Percentiles rank a stretch among this genome's conserved stretches.
Evolutionary conservation across 176 grass and related monocot species (phyloP).

Genomic region (Lolium perenne): DNA sequence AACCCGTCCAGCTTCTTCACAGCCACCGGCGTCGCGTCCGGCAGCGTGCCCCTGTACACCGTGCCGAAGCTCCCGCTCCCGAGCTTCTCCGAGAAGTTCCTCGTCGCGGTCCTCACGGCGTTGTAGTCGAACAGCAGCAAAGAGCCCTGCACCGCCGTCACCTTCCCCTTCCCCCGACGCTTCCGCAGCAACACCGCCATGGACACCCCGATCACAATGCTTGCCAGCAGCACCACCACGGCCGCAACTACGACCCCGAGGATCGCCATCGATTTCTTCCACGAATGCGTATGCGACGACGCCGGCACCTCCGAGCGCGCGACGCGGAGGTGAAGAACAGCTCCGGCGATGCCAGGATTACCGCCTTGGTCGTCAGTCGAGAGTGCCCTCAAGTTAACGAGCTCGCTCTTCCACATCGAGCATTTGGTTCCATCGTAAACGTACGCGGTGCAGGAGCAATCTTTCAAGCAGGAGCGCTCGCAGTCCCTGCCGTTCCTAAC

Average conservation of each 20-base stretch:
- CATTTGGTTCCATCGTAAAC: constrained; percentile 40
- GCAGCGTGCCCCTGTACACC: constrained; percentile 47
- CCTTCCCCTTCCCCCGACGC: constrained; percentile 45
- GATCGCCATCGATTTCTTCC: constrained; percentile 54
- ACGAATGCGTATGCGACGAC: constrained; percentile 10
- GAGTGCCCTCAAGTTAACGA: constrained; percentile 35
- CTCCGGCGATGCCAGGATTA: neutral
- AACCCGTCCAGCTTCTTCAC: constrained; percentile 53
- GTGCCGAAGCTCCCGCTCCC: constrained; percentile 54
- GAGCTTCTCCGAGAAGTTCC: constrained; percentile 54
- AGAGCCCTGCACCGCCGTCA: constrained; percentile 51
- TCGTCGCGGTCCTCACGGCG: constrained; percentile 44
- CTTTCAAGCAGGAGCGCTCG: constrained; percentile 34
- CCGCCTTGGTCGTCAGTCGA: constrained; percentile 19
- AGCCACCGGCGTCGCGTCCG: constrained; percentile 45
- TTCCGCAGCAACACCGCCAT: constrained; percentile 33
- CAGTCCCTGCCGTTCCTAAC: constrained; percentile 47
- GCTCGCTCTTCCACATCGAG: constrained; percentile 43
- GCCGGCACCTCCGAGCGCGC: constrained; percentile 45
- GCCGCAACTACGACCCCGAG: constrained; percentile 3
- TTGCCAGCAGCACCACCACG: constrained; percentile 44
- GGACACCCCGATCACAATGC: constrained; percentile 20
- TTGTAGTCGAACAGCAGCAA: constrained; percentile 54
- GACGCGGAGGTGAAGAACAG: constrained; percentile 47
- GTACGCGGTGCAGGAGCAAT: constrained; percentile 54